Evolutionary conservation across 2,329 filamentous ascomycete genomes (phyloP), one percentile per base, ranked within the genome.

Genomic region (Sporothrix protearum): DNA sequence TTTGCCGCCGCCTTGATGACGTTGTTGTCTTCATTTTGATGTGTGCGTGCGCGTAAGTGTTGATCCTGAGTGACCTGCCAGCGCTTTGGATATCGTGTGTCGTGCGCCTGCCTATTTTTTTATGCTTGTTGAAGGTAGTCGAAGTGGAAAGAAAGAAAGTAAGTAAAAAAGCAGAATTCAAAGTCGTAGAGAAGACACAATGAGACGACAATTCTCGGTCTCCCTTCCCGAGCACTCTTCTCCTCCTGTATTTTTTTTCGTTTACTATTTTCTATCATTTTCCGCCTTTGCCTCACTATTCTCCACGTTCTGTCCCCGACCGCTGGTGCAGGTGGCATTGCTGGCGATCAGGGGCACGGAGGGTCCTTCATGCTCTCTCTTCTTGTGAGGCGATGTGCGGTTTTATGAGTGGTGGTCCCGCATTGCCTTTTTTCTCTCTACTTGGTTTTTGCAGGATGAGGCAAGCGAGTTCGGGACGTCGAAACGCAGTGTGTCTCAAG

Each of bases 401-500:
- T 10, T 57, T 55, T 53, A 14, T 4, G 36, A 69, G 67, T 36
- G 22, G 25, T 22, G 22, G 25, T 22, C 30, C 42, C 12, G 28
- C 33, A 30, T n/a, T 33, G 25, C 42, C 1, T 66, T 25, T 45
- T 12, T 3, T n/a, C 10, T 53, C 25, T 12, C 9, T 22, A n/a
- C 49, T 28, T 28, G 25, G n/a, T 53, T 28, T 42, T 33, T 14
- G 49, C 12, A 55, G 33, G 47, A 42, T 57, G 67, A 69, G 39
- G 68, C 68, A 70, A 61, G 39, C 55, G 42, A 28, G 68, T 39
- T 36, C 19, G 12, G 42, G 42, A 55, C 28, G 45, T 33, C 69
- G 57, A 70, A 70, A 70, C 69, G 45, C 55, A n/a, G 45, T 55
- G 69, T 36, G 69, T 70, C 59, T 70, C 69, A 70, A 42, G 45